Evolutionary conservation across 2,329 filamentous ascomycete species (phyloP).

Genomic region (Claviceps cyperi): DNA sequence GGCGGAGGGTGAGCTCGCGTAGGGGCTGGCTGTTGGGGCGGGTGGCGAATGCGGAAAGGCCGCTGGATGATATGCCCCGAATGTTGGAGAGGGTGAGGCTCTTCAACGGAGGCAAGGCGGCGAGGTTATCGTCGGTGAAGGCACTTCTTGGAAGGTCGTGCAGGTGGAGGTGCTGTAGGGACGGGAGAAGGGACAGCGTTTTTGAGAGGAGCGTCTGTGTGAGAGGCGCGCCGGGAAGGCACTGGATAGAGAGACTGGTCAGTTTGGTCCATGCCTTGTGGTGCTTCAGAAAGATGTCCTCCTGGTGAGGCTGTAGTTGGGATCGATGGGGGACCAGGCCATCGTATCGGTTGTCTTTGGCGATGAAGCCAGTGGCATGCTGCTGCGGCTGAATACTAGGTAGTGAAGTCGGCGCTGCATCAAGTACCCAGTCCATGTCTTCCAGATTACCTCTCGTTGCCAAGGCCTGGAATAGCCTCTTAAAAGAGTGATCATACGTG

Average conservation of each 20-base stretch:
- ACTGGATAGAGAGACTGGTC: constrained; percentile 43
- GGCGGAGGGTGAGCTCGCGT: constrained; percentile 36
- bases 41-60: constrained; percentile 42
- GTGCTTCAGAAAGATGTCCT: constrained; percentile 31
- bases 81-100: constrained; percentile 42
- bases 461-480: constrained; percentile 42
- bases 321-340: constrained; percentile 15
- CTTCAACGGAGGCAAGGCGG: constrained; percentile 38
- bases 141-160: constrained; percentile 40
- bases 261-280: constrained; percentile 43
- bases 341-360: constrained; percentile 16
- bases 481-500: constrained; percentile 40
- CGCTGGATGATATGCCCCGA: constrained; percentile 38
- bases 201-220: constrained; percentile 36
- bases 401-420: constrained; percentile 14
- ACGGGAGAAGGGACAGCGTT: constrained; percentile 35
- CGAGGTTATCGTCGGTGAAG: constrained; percentile 41
- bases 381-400: constrained; percentile 12
- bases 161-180: constrained; percentile 43
- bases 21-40: constrained; percentile 30
- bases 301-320: constrained; percentile 17
- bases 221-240: constrained; percentile 38
- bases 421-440: constrained; percentile 46
- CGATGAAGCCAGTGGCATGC: constrained; percentile 5
- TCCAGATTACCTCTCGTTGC: constrained; percentile 40